Conservation (phyloP, 345 rosid species). For the Syzygium grande region DNA sequence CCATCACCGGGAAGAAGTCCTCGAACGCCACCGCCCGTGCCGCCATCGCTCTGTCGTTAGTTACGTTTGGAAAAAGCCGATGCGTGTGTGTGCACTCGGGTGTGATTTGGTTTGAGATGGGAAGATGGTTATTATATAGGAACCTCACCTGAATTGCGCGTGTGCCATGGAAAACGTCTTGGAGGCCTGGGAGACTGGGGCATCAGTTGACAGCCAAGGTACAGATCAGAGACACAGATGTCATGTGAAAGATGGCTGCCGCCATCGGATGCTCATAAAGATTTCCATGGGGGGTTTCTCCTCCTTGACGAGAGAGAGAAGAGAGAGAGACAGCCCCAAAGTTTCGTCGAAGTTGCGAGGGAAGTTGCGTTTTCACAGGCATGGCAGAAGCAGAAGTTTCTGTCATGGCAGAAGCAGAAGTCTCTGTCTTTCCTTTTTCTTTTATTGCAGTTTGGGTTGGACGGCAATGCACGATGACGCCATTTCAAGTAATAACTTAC, state of each 20-base stretch:
- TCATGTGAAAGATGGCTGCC: background rate
- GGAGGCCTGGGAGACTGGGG: no score
- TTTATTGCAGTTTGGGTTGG: no score
- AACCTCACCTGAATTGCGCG: background rate
- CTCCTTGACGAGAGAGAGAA: background rate
- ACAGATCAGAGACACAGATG: background rate
- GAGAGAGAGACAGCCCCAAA: background rate
- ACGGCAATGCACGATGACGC: background rate
- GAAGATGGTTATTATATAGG: background rate
- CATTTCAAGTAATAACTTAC: background rate
- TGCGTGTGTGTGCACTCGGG: background rate
- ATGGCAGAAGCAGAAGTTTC: background rate
- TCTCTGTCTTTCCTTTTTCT: background rate
- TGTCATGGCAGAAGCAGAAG: background rate
- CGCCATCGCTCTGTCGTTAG: conserved; percentile 5
- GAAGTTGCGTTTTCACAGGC: background rate
- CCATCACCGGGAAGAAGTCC: conserved; percentile 52
- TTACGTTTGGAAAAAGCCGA: background rate
- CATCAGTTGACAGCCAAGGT: conserved; percentile 16
- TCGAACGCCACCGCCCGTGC: conserved; percentile 24
- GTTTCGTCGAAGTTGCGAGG: conserved; percentile 46
- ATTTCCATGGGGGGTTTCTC: background rate
- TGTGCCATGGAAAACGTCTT: background rate
- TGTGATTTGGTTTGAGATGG: background rate
- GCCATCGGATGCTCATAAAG: background rate